A percentile compares a stretch with the other conserved stretches of the same genome.
Conservation (phyloP, 2,329 filamentous ascomycete species). For the Capronia americana region DNA sequence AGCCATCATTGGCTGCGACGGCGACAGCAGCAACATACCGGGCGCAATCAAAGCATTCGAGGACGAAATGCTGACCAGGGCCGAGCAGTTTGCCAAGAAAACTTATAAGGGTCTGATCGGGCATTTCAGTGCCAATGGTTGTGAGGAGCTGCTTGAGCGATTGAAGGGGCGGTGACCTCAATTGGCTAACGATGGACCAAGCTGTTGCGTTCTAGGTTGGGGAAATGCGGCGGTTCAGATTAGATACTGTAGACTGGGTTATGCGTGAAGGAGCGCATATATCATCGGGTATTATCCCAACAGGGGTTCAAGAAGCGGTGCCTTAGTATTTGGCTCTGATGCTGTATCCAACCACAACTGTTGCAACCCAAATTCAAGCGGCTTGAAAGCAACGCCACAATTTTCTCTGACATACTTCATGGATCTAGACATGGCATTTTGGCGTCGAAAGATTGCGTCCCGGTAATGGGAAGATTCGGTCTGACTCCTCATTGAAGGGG, state of each 20-base stretch:
- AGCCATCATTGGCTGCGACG: conserved; percentile 36
- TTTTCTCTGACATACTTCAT: conserved; percentile 10
- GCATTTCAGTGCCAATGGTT: conserved; percentile 32
- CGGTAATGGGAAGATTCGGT: background rate
- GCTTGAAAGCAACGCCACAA: conserved; percentile 19
- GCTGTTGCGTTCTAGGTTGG: background rate
- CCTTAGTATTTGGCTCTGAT: background rate
- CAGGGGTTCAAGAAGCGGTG: background rate
- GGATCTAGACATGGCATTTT: conserved; percentile 1
- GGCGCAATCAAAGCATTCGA: conserved; percentile 39
- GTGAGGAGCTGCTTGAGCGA: conserved; percentile 21
- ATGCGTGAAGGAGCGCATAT: background rate
- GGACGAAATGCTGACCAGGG: conserved; percentile 39
- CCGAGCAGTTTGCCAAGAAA: conserved; percentile 26
- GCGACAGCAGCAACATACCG: conserved; percentile 27
- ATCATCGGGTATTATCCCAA: background rate
- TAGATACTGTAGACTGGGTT: background rate
- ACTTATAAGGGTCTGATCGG: conserved; percentile 26
- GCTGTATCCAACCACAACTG: conserved; percentile 14
- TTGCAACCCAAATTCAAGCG: conserved; percentile 20
- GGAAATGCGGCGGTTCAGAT: background rate
- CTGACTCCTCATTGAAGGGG: background rate
- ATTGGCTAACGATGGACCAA: background rate
- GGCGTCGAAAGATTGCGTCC: conserved; percentile 3
- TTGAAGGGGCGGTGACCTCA: conserved; percentile 13